phyloP scores from a whole-genome alignment of 78 protist species.

The Dictyostelium citrinum region DNA sequence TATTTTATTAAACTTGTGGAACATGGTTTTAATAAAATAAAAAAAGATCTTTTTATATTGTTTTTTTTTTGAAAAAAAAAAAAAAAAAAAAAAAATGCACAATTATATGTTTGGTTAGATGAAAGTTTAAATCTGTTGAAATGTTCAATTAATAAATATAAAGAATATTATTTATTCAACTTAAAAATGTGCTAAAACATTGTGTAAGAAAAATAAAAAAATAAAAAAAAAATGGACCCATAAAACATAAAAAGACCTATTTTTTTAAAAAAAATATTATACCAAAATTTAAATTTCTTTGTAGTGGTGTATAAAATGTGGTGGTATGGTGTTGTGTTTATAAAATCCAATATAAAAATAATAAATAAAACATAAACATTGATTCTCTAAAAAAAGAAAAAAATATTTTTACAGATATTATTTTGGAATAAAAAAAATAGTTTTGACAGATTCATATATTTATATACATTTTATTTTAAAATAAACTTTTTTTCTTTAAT shows the following conservation, averaged over 20 bases:
- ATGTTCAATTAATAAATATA: neutral
- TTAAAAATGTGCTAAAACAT: neutral
- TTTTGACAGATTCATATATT: neutral
- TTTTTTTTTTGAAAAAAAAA: too few species aligned
- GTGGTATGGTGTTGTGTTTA: neutral
- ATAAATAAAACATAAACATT: neutral
- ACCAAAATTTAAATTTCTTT: too few species aligned
- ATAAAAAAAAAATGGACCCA: neutral
- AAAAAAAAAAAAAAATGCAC: neutral
- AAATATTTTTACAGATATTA: neutral
- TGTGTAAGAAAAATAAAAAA: neutral
- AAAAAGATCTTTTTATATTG: neutral
- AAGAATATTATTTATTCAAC: neutral
- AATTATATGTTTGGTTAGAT: neutral
- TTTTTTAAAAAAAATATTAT: too few species aligned
- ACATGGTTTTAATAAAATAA: too few species aligned
- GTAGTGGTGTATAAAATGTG: neutral
- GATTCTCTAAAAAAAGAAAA: neutral
- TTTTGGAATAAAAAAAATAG: too few species aligned
- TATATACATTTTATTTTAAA: too few species aligned
- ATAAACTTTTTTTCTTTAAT: too few species aligned
- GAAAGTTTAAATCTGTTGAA: neutral
- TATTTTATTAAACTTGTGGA: too few species aligned
- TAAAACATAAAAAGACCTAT: too few species aligned
- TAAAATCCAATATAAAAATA: neutral